phyloP scores from a whole-genome alignment of 2,329 filamentous ascomycete genomes.

The Parascedosporium putredinis region DNA sequence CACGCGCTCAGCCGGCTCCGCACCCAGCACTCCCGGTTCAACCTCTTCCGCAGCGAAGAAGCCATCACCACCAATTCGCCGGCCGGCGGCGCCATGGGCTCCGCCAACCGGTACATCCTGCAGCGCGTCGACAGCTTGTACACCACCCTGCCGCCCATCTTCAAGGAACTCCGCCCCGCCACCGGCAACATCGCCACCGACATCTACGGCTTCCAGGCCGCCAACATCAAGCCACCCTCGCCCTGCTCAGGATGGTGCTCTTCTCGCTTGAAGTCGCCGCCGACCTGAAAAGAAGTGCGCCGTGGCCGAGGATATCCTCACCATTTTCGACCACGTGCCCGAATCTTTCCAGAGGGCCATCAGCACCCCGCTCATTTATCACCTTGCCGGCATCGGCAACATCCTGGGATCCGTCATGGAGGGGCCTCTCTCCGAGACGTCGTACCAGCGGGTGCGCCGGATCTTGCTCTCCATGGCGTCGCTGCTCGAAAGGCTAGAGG shows the following conservation, averaged over 20 bases:
- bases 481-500: slow-evolving; percentile 19
- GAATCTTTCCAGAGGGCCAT: slow-evolving; percentile 19
- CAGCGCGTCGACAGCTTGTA: slow-evolving; percentile 16
- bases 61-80: slow-evolving; percentile 7
- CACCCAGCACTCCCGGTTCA: slow-evolving; percentile 12
- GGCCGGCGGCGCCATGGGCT: slow-evolving; percentile 11
- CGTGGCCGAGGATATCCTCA: slow-evolving; percentile 20
- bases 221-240: slow-evolving; percentile 25
- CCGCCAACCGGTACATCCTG: not conserved
- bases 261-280: slow-evolving; percentile 17
- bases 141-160: slow-evolving; percentile 17
- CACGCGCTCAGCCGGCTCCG: slow-evolving; percentile 28
- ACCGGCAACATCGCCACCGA: slow-evolving; percentile 19
- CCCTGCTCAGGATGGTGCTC: slow-evolving; percentile 21
- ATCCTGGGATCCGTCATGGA: slow-evolving; percentile 25
- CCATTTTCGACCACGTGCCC: slow-evolving; percentile 18
- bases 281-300: slow-evolving; percentile 20
- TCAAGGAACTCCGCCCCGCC: slow-evolving; percentile 17
- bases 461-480: slow-evolving; percentile 21
- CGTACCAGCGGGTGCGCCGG: slow-evolving; percentile 18
- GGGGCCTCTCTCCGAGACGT: slow-evolving; percentile 18
- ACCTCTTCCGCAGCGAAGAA: slow-evolving; percentile 14
- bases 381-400: slow-evolving; percentile 22
- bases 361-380: slow-evolving; percentile 22
- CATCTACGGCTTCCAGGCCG: slow-evolving; percentile 24